Evolutionary conservation across 2,329 filamentous ascomycete genomes (phyloP), one percentile per base, ranked within the genome.

Genomic region (Aspergillus sp.): DNA sequence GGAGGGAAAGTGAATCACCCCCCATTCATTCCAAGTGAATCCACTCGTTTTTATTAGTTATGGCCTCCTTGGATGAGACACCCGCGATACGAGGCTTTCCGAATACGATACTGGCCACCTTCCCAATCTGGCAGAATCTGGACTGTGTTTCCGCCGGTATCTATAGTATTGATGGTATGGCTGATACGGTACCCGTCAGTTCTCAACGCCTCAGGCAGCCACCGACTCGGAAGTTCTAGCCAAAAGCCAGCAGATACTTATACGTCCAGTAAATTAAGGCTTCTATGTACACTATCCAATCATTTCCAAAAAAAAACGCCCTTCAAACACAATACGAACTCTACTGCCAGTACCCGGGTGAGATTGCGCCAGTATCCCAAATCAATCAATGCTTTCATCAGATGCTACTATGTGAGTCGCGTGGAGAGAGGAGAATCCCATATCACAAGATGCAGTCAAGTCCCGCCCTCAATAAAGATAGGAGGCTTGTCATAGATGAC

Each of bases 51-150:
- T 13, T 23, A 12, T 13, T 23, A 23, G 23, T 23, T 13, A 12
- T 45, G 19, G 5, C 30, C 30, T 13, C 30, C 30, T 36, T 36
- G 30, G 30, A 36, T 36, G 30, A 36, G 30, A 36, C 30, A 36
- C 30, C 30, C 30, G 30, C 30, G n/a, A 28, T 48, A 48, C 45
- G 45, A 48, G 45, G 21, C 19, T 36, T 2, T 25, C 15, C 25
- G 47, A 30, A 50, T 50, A 50, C 47, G 47, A 30, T 50, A 50
- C 47, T 50, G 17, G 8, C n/a, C 47, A 50, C 47, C 47, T 50
- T 30, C 47, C 47, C 25, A 17, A 30, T 50, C 25, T 10, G 47
- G 23, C 25, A 30, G 47, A 8, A 25, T 3, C n/a, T 50, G 47
- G 47, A 17, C 47, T 28, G 47, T 28, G 47, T 45, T 21, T 45